Percentiles rank a stretch among this genome's conserved stretches.
Conservation (phyloP, 2,329 filamentous ascomycete genomes). For the Apiospora koreana region DNA sequence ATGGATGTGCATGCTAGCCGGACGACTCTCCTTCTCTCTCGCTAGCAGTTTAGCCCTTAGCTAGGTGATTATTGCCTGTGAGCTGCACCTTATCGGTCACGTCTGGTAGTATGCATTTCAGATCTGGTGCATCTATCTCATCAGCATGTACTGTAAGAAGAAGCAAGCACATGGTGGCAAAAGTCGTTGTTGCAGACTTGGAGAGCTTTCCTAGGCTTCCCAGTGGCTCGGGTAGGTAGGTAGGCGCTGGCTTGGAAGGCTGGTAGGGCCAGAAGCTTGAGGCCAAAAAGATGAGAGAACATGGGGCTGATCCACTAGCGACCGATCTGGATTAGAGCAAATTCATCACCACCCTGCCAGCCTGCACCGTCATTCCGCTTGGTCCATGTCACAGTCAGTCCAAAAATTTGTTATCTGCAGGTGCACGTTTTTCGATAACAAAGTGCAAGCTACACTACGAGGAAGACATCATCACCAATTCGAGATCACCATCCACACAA, state of each 20-base stretch:
- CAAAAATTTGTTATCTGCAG: slow-evolving; percentile 4
- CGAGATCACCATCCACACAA: not conserved
- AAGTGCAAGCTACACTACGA: not conserved
- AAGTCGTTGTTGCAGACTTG: not conserved
- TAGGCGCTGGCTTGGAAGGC: not conserved
- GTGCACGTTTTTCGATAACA: not conserved
- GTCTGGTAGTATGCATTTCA: not conserved
- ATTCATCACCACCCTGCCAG: too few species aligned
- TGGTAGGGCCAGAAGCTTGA: not conserved
- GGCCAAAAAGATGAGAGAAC: slow-evolving; percentile 7
- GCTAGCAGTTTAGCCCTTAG: not conserved
- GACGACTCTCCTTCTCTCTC: not conserved
- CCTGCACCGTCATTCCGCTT: not conserved
- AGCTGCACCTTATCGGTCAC: not conserved
- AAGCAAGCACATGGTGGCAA: not conserved
- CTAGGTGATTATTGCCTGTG: not conserved
- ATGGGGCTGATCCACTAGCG: not conserved
- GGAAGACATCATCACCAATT: slow-evolving; percentile 2
- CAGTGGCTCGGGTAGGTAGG: not conserved
- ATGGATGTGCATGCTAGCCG: not conserved
- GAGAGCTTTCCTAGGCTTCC: not conserved
- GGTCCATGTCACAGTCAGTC: not conserved
- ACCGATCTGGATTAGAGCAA: not conserved
- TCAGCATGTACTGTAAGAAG: too few species aligned
- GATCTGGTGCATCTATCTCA: not conserved